A percentile compares a stretch with the other conserved stretches of the same genome.
Conservation (phyloP, 1,139 yeast species). For the Suhomyces choctaworum region DNA sequence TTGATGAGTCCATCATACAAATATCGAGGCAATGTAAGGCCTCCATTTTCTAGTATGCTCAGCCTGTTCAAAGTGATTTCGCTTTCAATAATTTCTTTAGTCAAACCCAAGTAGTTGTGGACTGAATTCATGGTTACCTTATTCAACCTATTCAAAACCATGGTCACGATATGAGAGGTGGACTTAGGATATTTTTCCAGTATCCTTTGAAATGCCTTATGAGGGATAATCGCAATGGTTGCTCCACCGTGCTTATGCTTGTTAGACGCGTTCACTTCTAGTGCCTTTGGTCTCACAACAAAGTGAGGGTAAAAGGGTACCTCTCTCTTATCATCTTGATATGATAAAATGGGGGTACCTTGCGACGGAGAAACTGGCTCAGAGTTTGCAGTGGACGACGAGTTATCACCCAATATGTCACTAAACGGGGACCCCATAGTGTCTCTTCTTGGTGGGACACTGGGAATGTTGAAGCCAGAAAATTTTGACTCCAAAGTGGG, state of each 20-base stretch:
- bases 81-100: constrained; percentile 76
- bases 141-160: constrained; percentile 81
- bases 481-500: constrained; percentile 23
- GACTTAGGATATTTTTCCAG: constrained; percentile 81
- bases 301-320: constrained; percentile 38
- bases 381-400: constrained; percentile 4
- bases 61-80: constrained; percentile 66
- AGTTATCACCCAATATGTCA: constrained; percentile 13
- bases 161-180: constrained; percentile 90
- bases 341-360: background rate
- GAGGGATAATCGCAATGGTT: constrained; percentile 90
- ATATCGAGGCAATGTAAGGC: constrained; percentile 55
- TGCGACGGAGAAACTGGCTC: constrained; percentile 5
- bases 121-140: constrained; percentile 91
- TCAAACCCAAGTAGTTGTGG: constrained; percentile 80
- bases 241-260: constrained; percentile 41
- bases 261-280: constrained; percentile 11
- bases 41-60: constrained; percentile 23
- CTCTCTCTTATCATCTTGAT: background rate
- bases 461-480: constrained; percentile 32
- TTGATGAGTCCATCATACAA: constrained; percentile 58
- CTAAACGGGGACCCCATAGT: constrained; percentile 14
- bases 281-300: constrained; percentile 57
- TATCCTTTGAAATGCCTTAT: constrained; percentile 73
- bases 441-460: constrained; percentile 1